A percentile compares a stretch with the other conserved stretches of the same genome.
These are phyloP conservation scores for Spiraea crenata DNA, from an alignment of 331 rosid genomes.

Conservation along the genomic window DNA sequence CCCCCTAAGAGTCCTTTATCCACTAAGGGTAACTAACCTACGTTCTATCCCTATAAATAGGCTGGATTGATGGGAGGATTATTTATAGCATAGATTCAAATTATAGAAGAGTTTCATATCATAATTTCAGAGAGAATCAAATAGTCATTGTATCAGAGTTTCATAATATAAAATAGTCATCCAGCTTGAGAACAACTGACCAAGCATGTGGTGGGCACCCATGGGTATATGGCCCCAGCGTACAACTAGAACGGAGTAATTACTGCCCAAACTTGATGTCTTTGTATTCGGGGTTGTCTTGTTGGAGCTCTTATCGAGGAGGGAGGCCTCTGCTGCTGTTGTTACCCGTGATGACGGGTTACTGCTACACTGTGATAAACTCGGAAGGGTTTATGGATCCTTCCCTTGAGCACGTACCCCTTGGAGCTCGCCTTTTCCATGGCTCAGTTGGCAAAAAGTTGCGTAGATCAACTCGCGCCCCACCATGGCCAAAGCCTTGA, in stretches of 20 bases:
- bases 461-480: conserved; percentile 61
- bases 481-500: conserved; percentile 43
- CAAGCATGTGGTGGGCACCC: conserved; percentile 74
- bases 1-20: too few relatives aligned
- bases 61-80: too few relatives aligned
- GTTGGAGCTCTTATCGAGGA: conserved; percentile 69
- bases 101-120: too few relatives aligned
- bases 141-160: too few relatives aligned
- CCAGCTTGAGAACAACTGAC: conserved; percentile 56
- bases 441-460: conserved; percentile 58
- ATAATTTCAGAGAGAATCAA: too few relatives aligned
- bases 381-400: conserved; percentile 63
- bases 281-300: conserved; percentile 69
- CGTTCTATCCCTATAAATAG: too few relatives aligned
- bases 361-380: too few relatives aligned
- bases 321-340: conserved; percentile 36
- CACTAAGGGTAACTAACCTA: too few relatives aligned
- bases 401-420: conserved; percentile 41
- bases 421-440: conserved; percentile 66
- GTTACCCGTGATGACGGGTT: too few relatives aligned
- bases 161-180: too few relatives aligned
- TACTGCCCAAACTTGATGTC: conserved; percentile 71
- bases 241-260: conserved; percentile 63
- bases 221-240: conserved; percentile 79
- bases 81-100: too few relatives aligned